Conservation (phyloP, 148 eudicot species). For the Persicaria maculosa region DNA sequence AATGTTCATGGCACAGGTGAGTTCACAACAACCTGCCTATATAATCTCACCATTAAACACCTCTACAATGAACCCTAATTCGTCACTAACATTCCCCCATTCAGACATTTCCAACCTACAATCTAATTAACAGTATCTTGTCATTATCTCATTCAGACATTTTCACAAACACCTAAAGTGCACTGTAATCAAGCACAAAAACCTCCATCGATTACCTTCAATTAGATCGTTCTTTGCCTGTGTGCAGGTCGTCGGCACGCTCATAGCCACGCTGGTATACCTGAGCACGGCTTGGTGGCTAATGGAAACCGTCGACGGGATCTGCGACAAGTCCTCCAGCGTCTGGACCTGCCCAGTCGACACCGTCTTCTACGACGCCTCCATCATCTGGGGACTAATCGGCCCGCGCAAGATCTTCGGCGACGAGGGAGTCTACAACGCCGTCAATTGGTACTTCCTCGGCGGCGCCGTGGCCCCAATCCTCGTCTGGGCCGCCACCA, state of each 20-base stretch:
- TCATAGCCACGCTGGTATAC: neutral
- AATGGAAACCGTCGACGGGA: neutral
- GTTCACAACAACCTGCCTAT: neutral
- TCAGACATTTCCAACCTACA: neutral
- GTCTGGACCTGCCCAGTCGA: slow-evolving; percentile 13
- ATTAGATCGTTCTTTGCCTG: neutral
- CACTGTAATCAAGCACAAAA: neutral
- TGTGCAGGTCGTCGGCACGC: slow-evolving; percentile 2
- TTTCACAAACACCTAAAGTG: neutral
- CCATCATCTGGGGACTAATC: slow-evolving; percentile 12
- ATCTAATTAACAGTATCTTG: neutral
- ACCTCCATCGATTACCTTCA: neutral
- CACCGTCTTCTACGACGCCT: slow-evolving; percentile 15
- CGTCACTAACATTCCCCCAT: neutral
- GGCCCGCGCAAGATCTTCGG: slow-evolving; percentile 12
- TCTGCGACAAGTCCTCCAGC: slow-evolving; percentile 2
- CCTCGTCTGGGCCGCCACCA: neutral
- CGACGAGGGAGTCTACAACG: neutral
- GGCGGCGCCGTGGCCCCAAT: neutral
- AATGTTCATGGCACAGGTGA: slow-evolving; percentile 98
- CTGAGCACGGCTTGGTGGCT: slow-evolving; percentile 11
- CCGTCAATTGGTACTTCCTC: slow-evolving; percentile 11
- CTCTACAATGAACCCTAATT: neutral
- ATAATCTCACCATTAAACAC: neutral
- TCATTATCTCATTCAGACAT: slow-evolving; percentile 1